Evolutionary conservation across 345 rosid genomes (phyloP).

Genomic region (Syzygium oleosum): DNA sequence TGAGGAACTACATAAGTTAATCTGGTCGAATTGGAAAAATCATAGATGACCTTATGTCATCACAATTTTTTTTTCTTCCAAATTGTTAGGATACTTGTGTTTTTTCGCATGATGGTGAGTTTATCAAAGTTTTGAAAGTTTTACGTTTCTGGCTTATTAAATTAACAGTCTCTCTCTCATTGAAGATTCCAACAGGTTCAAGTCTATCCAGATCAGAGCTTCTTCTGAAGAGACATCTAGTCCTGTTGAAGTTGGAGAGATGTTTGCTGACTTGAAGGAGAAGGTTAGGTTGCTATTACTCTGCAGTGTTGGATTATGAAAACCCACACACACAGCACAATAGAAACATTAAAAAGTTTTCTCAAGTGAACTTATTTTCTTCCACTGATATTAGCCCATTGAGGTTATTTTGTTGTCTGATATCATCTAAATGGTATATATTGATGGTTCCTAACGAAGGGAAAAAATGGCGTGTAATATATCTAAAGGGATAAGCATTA

Average conservation of each 20-base stretch:
- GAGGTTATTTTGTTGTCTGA: background rate
- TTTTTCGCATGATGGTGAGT: background rate
- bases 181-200: slow-evolving; percentile 39
- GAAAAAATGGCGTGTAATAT: background rate
- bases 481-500: background rate
- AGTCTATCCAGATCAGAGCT: slow-evolving; percentile 43
- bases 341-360: background rate
- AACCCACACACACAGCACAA: background rate
- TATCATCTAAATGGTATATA: background rate
- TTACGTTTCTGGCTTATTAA: background rate
- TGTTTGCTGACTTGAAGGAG: slow-evolving; percentile 67
- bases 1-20: background rate
- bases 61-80: background rate
- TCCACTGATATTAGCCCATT: background rate
- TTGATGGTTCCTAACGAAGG: background rate
- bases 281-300: slow-evolving; percentile 35
- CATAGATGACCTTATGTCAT: background rate
- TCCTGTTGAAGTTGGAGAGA: slow-evolving; percentile 38
- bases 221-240: slow-evolving; percentile 45
- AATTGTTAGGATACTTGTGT: background rate
- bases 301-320: background rate
- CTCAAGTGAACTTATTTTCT: background rate
- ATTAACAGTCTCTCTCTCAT: background rate
- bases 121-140: background rate
- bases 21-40: background rate